phyloP scores from a whole-genome alignment of 164 flowering plant genomes.

The Akebia trifoliata region DNA sequence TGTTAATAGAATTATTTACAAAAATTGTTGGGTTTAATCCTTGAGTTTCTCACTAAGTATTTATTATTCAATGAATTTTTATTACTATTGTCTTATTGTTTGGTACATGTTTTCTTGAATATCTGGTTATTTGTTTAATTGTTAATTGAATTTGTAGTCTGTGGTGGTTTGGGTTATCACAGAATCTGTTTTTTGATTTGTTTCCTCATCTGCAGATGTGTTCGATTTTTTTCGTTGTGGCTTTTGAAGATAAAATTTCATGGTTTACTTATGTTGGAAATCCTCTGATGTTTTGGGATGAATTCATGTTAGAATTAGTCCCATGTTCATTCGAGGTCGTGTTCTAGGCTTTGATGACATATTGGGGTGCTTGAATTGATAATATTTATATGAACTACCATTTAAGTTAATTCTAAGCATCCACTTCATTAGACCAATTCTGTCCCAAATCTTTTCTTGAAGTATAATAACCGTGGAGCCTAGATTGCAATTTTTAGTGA shows the following conservation, averaged over 20 bases:
- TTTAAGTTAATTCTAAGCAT: background rate
- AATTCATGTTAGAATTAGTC: background rate
- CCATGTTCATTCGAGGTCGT: background rate
- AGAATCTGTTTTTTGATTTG: background rate
- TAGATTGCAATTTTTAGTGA: slow-evolving; percentile 4
- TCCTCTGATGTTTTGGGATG: background rate
- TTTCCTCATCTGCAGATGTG: background rate
- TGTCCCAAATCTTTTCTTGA: background rate
- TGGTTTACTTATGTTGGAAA: background rate
- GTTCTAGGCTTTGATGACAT: background rate
- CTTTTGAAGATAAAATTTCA: background rate
- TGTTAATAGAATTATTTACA: background rate
- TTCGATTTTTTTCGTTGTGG: background rate
- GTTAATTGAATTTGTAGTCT: background rate
- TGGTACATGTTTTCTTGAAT: background rate
- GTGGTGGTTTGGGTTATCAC: background rate
- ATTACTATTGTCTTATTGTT: background rate
- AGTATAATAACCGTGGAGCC: background rate
- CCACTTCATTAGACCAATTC: background rate
- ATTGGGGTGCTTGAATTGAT: background rate
- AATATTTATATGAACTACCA: slow-evolving; percentile 1
- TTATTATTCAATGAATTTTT: background rate
- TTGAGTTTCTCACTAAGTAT: background rate
- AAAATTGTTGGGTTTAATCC: background rate
- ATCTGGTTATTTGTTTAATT: background rate